phyloP scores from a whole-genome alignment of 805 yeast species.

The Sungouiozyma intestinalis region DNA sequence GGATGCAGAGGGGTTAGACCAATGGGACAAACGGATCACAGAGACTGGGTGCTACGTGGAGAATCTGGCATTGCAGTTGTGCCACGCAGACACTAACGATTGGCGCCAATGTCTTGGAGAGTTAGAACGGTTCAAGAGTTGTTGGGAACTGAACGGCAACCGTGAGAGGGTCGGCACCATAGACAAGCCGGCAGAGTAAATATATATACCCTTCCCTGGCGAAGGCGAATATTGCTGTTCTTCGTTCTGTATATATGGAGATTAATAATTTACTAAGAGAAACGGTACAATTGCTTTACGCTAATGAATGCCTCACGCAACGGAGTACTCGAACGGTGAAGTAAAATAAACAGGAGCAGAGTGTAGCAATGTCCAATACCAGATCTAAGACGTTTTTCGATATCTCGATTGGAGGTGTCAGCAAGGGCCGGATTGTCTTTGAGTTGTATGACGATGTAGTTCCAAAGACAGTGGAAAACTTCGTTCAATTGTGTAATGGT shows the following conservation, averaged over 20 bases:
- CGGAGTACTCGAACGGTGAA: too few relatives aligned
- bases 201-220: too few relatives aligned
- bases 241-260: too few relatives aligned
- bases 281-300: not conserved
- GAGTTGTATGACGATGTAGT: slow-evolving; percentile 65
- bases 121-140: slow-evolving; percentile 50
- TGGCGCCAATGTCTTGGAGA: slow-evolving; percentile 68
- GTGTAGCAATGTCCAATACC: too few relatives aligned
- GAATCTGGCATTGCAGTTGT: slow-evolving; percentile 56
- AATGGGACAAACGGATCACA: slow-evolving; percentile 64
- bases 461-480: slow-evolving; percentile 85
- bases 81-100: slow-evolving; percentile 74
- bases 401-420: slow-evolving; percentile 57
- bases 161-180: slow-evolving; percentile 34
- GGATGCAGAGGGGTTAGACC: slow-evolving; percentile 32
- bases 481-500: slow-evolving; percentile 82
- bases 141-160: slow-evolving; percentile 54
- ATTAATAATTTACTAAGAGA: not conserved
- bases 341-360: too few relatives aligned
- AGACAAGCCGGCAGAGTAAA: slow-evolving; percentile 17
- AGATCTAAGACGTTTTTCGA: slow-evolving; percentile 63
- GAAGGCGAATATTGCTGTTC: too few relatives aligned
- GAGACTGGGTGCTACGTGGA: slow-evolving; percentile 70
- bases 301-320: too few relatives aligned
- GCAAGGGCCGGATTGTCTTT: slow-evolving; percentile 68